Evolutionary conservation across 257 asterid species (phyloP), one percentile per base, ranked within the genome.

Genomic region (Lycium barbarum): DNA sequence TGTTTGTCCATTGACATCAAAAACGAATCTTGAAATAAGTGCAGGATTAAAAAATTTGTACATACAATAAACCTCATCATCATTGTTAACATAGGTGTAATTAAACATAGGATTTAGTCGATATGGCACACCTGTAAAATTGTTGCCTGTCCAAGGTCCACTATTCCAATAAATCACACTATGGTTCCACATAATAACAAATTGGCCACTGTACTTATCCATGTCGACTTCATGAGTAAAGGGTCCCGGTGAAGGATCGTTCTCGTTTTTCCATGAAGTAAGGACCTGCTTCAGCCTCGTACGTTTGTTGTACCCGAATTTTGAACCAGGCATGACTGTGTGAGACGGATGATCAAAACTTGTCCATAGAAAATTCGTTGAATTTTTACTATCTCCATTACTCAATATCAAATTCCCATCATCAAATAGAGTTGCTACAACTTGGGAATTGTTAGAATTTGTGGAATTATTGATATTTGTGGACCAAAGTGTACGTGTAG

Each of bases 51-150:
- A 6, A 43, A 38, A 65, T 9, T 17, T 11, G 7, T 40, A 81
- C 84, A 22, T 59, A 3, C 20, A 81, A 81, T 81, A 81, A 47
- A 61, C 57, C 8, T 81, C 84, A 26, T 81, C 45, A 43, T 40
- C 84, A 81, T 81, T 81, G n/a, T 61, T n/a, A 47, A 81, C 84
- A 40, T 81, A 81, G 12, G 55, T 81, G 55, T 38, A 81, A 40
- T 61, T 59, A 15, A 58, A 81, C 55, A 58, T 40, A 35, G 51
- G 83, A 36, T 80, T 80, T 80, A 54, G 83, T 17, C 40, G 55
- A 11, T 81, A 58, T 7, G 84, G 73, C n/a, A 81, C 38, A 7
- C 71, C 84, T 17, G 68, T 81, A 81, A 81, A 81, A 58, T 57
- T 65, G 20, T 47, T 57, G 3, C 84, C 84, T 55, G 68, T 65